Evolutionary conservation across 768 basidiomycete genomes (phyloP).

Genomic region (Tulasnella sp.): DNA sequence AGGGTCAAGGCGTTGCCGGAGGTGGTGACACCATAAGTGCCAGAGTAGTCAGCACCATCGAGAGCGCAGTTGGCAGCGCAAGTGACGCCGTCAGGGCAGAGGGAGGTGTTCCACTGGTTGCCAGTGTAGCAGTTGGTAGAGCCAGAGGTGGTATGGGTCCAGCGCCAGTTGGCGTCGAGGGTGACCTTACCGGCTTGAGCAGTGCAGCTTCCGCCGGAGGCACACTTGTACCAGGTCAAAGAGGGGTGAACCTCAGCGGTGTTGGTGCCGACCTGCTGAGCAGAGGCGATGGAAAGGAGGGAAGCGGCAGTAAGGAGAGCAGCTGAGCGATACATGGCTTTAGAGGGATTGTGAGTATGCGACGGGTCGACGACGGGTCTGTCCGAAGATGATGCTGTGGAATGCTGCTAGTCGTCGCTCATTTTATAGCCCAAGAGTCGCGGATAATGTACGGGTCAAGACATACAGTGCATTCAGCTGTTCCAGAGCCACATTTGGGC

Average conservation of each 20-base stretch:
- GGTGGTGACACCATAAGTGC: slow-evolving; percentile 15
- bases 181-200: background rate
- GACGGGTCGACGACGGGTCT: background rate
- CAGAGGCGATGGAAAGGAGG: slow-evolving; percentile 31
- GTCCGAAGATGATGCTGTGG: background rate
- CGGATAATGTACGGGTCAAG: background rate
- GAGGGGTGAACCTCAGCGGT: slow-evolving; percentile 38
- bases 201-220: slow-evolving; percentile 23
- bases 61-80: slow-evolving; percentile 34
- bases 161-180: slow-evolving; percentile 19
- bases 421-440: background rate
- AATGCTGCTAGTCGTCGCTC: background rate
- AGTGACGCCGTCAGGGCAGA: slow-evolving; percentile 39
- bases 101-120: slow-evolving; percentile 40
- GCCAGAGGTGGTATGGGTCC: slow-evolving; percentile 26
- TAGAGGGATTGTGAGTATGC: background rate
- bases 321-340: slow-evolving; percentile 30
- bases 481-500: background rate
- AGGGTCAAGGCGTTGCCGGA: slow-evolving; percentile 12
- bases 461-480: background rate
- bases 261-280: slow-evolving; percentile 40
- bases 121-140: slow-evolving; percentile 40
- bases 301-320: slow-evolving; percentile 31
- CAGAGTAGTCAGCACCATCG: slow-evolving; percentile 23
- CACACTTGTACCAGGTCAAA: slow-evolving; percentile 38